phyloP scores from a whole-genome alignment of 345 rosid genomes.

The Moringa oleifera region DNA sequence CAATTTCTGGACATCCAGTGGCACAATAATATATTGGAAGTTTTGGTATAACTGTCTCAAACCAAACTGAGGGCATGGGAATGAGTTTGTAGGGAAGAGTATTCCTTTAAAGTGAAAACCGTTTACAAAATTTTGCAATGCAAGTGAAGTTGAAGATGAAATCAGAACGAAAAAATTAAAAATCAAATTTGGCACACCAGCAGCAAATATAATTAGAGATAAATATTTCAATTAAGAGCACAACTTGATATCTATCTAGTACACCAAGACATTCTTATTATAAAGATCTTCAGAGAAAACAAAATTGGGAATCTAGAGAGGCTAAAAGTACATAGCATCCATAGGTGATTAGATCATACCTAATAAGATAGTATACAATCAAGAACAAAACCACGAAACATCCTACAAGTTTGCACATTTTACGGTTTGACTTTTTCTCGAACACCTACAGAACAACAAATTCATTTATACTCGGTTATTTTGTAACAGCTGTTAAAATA shows the following conservation, averaged over 20 bases:
- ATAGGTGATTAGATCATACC: conserved; percentile 25
- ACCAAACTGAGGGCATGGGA: too few species aligned
- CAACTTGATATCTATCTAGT: not conserved
- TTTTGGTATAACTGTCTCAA: not conserved
- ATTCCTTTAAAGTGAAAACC: too few species aligned
- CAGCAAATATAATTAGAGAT: not conserved
- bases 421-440: conserved; percentile 70
- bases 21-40: not conserved
- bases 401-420: conserved; percentile 55
- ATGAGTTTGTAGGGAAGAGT: too few species aligned
- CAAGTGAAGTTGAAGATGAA: too few species aligned
- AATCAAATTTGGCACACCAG: not conserved
- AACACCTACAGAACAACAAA: conserved; percentile 49
- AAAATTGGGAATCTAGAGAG: not conserved
- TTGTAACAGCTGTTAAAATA: not conserved
- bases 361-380: conserved; percentile 50
- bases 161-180: too few species aligned
- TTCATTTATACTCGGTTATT: conserved; percentile 9
- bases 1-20: not conserved
- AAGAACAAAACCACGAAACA: conserved; percentile 55
- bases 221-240: not conserved
- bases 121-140: too few species aligned
- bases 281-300: too few species aligned
- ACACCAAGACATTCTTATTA: not conserved
- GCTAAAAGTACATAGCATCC: not conserved